phyloP scores from a whole-genome alignment of 1,284 basidiomycete genomes.

The Wallemia hederae region DNA sequence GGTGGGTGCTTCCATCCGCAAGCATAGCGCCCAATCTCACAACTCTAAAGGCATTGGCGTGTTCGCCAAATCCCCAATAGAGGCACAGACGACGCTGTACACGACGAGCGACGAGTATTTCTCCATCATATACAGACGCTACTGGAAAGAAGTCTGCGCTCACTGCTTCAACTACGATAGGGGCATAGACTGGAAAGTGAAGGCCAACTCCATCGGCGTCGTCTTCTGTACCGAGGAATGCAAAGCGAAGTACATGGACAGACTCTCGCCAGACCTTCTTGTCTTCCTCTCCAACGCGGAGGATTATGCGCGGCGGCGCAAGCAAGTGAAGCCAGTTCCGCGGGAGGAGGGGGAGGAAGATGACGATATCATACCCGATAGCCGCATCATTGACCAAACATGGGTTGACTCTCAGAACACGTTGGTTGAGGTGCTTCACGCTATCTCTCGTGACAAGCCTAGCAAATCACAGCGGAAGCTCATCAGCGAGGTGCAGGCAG shows the following conservation, averaged over 20 bases:
- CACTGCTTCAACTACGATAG: neutral
- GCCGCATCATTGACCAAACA: neutral
- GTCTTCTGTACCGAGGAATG: neutral
- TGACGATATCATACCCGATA: neutral
- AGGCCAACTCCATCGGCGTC: neutral
- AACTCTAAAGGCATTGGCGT: neutral
- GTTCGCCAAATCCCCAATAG: neutral
- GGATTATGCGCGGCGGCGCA: neutral
- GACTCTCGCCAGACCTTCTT: neutral
- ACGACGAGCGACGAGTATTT: neutral
- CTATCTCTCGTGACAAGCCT: neutral
- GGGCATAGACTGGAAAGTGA: neutral
- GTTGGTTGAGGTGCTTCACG: neutral
- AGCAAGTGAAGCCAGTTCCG: neutral
- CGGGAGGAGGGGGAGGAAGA: neutral
- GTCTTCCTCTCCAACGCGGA: neutral
- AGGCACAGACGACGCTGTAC: neutral
- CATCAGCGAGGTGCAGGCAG: neutral
- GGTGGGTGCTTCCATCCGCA: neutral
- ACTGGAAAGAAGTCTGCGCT: neutral
- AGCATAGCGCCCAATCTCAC: neutral
- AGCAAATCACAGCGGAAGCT: neutral
- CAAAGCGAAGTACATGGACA: neutral
- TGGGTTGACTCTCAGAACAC: neutral
- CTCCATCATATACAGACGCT: neutral